phyloP scores from a whole-genome alignment of 805 yeast species.

The Kodamaea laetipori region DNA sequence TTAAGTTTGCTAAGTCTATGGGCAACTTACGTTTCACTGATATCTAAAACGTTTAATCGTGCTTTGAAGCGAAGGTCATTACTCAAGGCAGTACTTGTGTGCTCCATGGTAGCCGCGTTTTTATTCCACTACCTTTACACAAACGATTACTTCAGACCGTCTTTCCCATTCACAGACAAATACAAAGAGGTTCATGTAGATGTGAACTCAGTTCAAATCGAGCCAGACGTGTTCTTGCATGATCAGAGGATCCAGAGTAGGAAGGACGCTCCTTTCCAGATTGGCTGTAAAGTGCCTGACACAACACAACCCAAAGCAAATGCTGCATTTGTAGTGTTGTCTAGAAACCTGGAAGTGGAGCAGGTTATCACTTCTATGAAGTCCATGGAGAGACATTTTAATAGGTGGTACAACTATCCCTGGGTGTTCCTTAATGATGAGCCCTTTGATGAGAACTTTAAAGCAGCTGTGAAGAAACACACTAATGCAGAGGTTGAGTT shows the following conservation, averaged over 20 bases:
- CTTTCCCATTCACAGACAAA: not conserved
- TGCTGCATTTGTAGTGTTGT: constrained; percentile 83
- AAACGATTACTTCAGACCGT: constrained; percentile 1
- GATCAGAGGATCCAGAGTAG: constrained; percentile 19
- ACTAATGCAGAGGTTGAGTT: constrained; percentile 69
- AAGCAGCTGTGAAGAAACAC: constrained; percentile 47
- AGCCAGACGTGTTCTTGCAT: constrained; percentile 14
- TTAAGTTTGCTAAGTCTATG: too few species aligned
- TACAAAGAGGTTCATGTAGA: not conserved
- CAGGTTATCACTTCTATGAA: constrained; percentile 76
- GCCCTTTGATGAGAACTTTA: constrained; percentile 68
- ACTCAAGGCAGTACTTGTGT: not conserved
- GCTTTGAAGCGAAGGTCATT: not conserved
- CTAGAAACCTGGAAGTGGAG: constrained; percentile 75
- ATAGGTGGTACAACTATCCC: constrained; percentile 92
- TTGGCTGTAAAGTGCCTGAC: constrained; percentile 58
- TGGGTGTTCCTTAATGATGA: constrained; percentile 88
- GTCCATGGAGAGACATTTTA: constrained; percentile 83
- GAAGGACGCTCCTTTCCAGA: constrained; percentile 47
- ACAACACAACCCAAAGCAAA: constrained; percentile 53
- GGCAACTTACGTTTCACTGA: too few species aligned
- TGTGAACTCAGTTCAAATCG: not conserved
- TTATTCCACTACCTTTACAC: not conserved
- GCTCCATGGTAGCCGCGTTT: not conserved
- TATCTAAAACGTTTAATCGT: not conserved